Evolutionary conservation across 176 grass and related monocot species (phyloP).

Genomic region (Areca catechu): DNA sequence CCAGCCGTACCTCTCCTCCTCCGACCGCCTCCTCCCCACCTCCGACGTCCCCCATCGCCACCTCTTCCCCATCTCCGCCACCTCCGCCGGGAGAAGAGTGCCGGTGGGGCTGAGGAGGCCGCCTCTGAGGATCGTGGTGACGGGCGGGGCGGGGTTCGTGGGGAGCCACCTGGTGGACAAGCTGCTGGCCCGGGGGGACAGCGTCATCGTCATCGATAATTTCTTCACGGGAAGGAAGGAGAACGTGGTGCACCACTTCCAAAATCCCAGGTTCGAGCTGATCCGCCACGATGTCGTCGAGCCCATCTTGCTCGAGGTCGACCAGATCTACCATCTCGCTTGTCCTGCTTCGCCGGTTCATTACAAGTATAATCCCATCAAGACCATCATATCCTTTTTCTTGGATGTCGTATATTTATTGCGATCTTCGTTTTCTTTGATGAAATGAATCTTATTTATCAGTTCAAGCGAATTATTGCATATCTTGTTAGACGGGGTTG

Average conservation of each 20-base stretch:
- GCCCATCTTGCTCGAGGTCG: constrained; percentile 82
- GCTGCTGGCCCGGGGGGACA: no score
- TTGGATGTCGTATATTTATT: no score
- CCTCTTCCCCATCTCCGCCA: not conserved
- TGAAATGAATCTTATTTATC: no score
- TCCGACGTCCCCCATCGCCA: constrained; percentile 27
- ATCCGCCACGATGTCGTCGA: constrained; percentile 44
- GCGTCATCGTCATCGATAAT: no score
- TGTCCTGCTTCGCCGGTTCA: constrained; percentile 74
- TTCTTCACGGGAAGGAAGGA: no score
- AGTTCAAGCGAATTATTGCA: no score
- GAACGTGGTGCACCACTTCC: no score
- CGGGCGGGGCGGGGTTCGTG: no score
- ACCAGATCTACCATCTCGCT: constrained; percentile 90
- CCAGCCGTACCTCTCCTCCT: constrained; percentile 52
- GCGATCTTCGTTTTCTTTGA: no score
- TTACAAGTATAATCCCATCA: constrained; percentile 89
- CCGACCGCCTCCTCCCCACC: constrained; percentile 7
- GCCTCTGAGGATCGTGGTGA: constrained; percentile 4
- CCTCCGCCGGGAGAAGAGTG: constrained; percentile 8
- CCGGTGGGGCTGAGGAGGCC: constrained; percentile 28
- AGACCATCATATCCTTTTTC: constrained; percentile 63
- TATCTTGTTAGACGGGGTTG: no score
- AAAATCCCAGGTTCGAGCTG: no score
- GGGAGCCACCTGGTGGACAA: no score